These are phyloP conservation scores for Sphaerulina populicola DNA, from an alignment of 2,329 filamentous ascomycete genomes.

Conservation along the genomic window DNA sequence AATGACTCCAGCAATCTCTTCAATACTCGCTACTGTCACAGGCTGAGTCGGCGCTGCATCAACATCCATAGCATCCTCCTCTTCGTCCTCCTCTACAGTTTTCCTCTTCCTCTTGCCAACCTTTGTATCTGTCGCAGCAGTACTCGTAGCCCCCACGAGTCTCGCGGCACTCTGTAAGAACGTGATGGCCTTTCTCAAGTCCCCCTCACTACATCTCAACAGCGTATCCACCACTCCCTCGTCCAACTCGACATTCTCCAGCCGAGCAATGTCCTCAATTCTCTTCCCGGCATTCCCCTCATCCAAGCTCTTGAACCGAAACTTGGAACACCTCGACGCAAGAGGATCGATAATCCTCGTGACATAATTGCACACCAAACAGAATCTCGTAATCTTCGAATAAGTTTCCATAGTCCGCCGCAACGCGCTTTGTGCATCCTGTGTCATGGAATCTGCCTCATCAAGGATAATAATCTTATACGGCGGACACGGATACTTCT, in stretches of 20 bases:
- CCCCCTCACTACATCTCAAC: slow-evolving; percentile 82
- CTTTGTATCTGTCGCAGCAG: slow-evolving; percentile 25
- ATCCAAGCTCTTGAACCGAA: slow-evolving; percentile 93
- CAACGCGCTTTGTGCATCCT: slow-evolving; percentile 89
- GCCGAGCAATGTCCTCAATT: slow-evolving; percentile 70
- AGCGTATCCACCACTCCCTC: slow-evolving; percentile 73
- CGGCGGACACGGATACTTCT: slow-evolving; percentile 81
- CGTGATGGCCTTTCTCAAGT: slow-evolving; percentile 92
- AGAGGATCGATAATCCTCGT: slow-evolving; percentile 96
- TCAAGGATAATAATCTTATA: slow-evolving; percentile 99
- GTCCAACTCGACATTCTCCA: slow-evolving; percentile 69
- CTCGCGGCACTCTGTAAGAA: slow-evolving; percentile 91
- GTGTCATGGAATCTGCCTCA: slow-evolving; percentile 97
- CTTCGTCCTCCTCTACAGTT: slow-evolving; percentile 53
- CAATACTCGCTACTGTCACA: slow-evolving; percentile 70
- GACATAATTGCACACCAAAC: slow-evolving; percentile 97
- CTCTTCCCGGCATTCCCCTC: slow-evolving; percentile 72
- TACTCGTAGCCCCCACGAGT: slow-evolving; percentile 59
- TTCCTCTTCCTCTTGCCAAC: slow-evolving; percentile 35
- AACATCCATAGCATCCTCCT: slow-evolving; percentile 45
- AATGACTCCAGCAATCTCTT: slow-evolving; percentile 95
- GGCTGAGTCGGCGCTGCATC: slow-evolving; percentile 29
- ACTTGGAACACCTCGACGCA: slow-evolving; percentile 89
- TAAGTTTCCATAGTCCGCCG: slow-evolving; percentile 98
- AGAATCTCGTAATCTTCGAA: slow-evolving; percentile 91